Evolutionary conservation across 2,329 filamentous ascomycete species (phyloP).

Genomic region (Anisogramma anomala): DNA sequence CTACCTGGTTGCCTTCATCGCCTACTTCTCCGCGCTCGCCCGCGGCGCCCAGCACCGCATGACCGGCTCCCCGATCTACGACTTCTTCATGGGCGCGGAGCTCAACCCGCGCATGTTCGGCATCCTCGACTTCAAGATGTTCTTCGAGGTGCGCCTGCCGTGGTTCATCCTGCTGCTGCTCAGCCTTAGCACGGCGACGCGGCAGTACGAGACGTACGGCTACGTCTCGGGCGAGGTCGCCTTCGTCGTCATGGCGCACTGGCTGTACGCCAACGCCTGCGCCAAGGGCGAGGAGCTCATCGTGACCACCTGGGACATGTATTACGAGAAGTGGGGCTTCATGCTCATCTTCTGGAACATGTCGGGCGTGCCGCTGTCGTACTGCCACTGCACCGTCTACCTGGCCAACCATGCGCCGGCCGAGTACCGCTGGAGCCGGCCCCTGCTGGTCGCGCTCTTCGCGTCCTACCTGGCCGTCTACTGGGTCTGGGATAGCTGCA

Average conservation of each 20-base stretch:
- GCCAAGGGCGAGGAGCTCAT: constrained; percentile 75
- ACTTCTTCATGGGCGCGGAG: constrained; percentile 87
- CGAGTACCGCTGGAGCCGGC: constrained; percentile 55
- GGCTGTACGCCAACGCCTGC: constrained; percentile 72
- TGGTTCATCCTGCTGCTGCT: constrained; percentile 73
- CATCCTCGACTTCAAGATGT: constrained; percentile 85
- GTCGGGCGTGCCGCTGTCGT: constrained; percentile 67
- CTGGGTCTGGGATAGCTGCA: constrained; percentile 75
- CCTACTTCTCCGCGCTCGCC: constrained; percentile 72
- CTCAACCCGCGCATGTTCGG: constrained; percentile 79
- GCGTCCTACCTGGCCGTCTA: constrained; percentile 60
- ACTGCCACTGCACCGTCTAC: constrained; percentile 76
- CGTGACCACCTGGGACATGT: constrained; percentile 76
- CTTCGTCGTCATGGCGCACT: constrained; percentile 69
- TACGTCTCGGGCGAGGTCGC: constrained; percentile 63
- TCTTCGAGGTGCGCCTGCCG: constrained; percentile 76
- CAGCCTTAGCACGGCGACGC: constrained; percentile 54
- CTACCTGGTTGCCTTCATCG: constrained; percentile 69
- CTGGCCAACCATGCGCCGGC: constrained; percentile 62
- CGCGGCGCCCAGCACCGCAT: constrained; percentile 84
- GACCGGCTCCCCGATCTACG: constrained; percentile 71
- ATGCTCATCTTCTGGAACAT: constrained; percentile 88
- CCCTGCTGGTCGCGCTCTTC: constrained; percentile 49
- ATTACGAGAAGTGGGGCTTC: constrained; percentile 81
- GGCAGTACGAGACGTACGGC: constrained; percentile 67